Evolutionary conservation across 371 early-diverging fungal species (phyloP), one percentile per base, ranked within the genome.

Genomic region (Mortierella sp.): DNA sequence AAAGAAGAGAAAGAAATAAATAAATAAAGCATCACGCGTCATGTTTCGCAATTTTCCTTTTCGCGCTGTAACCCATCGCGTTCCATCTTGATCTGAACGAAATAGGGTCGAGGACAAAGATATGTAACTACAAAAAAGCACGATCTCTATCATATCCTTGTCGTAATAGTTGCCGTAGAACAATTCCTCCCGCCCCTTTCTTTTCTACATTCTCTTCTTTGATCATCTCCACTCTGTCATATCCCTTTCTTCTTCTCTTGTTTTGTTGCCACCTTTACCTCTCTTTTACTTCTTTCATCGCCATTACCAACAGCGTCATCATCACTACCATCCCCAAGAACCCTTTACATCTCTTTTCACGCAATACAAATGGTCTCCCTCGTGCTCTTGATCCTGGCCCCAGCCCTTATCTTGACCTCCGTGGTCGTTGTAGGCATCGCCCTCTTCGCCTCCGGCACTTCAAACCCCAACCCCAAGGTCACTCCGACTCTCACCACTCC

Each of bases 11-110:
- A n/a, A 46, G 3, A 14, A 14, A 46, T 0, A 14, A 0, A 12
- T 1, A 46, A 55, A 55, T 0, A 24, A n/a, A n/a, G 2, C 48
- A 46, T 46, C 48, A 11, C 48, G 14, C 14, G 51, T 51, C 51
- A 51, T 51, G 21, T 51, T 5, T 21, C 51, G 51, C 51, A 29
- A 1, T 55, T 58, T 35, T 18, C 18, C 1, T 16, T 6, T 32
- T 63, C 63, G 63, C 35, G 35, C 7, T 46, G 14, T 14, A 51
- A 21, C 6, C 16, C 14, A 6, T 12, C 6, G 65, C 65, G 38
- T 65, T 65, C 65, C 65, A 65, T 8, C 38, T 65, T 65, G 65
- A 38, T 65, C 65, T 24, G 38, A 65, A 38, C 8, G 21, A 65
- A 27, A n/a, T n/a, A 4, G n/a, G 55, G n/a, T 38, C 38, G 10